Evolutionary conservation across 495 filamentous ascomycete species (phyloP), one percentile per base, ranked within the genome.

Genomic region (Hypoxylon fragiforme): DNA sequence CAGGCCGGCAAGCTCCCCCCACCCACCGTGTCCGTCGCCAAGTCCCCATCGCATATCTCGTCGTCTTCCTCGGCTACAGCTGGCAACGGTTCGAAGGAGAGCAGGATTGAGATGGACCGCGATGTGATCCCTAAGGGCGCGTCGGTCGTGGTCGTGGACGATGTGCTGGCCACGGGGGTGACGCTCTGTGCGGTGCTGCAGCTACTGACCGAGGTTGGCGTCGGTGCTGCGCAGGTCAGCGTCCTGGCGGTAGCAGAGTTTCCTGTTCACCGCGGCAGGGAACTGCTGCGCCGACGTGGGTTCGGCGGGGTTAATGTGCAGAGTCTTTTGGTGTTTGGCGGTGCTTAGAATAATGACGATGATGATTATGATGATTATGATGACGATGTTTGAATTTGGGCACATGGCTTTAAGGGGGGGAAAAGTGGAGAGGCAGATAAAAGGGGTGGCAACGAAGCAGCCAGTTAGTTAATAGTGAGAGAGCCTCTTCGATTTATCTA

Each of bases 241-340:
- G 59, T 83, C 35, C 74, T 87, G 72, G 76, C 78, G 6, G 78
- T 85, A 46, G 82, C 79, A 19, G 83, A 87, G 70, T 84, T 87
- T 53, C 82, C 83, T 26, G 54, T 73, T 66, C 82, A 86, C 47
- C 73, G 73, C 65, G 83, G 82, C 35, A 75, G 81, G 43, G 67
- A 77, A 51, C 12, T 77, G 53, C 71, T 86, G 70, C 75, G 74
- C 44, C 52, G 67, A 48, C 63, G 60, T 45, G 81, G 82, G 3
- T 86, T 83, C 80, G 83, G 82, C 26, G 65, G 57, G 67, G 71
- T 80, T 45, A 69, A 67, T 54, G 63, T 86, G 59, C 80, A 81
- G 64, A 85, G 81, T 57, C 78, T 87, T 59, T 59, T 85, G 53
- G 74, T 83, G 41, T 84, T 81, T 72, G 72, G 65, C 30, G 77